Percentiles rank a stretch among this genome's conserved stretches.
Evolutionary conservation across 2,329 filamentous ascomycete genomes (phyloP).

Genomic region (Coniochaeta hoffmannii): DNA sequence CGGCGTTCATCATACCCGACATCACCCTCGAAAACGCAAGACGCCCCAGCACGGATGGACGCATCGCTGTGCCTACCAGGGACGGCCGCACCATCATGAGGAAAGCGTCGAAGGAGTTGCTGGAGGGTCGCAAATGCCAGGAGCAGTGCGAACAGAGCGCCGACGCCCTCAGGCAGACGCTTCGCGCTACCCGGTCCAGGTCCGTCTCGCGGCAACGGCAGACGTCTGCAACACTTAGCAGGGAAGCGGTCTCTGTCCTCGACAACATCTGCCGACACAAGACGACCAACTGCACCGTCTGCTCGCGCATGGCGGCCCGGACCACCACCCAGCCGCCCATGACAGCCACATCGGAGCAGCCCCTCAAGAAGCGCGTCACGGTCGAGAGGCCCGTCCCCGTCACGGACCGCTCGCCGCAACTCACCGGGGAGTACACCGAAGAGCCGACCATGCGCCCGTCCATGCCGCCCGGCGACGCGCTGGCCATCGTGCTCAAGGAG

Average conservation of each 20-base stretch:
- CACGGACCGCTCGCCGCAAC: constrained; percentile 49
- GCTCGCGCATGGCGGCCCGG: constrained; percentile 42
- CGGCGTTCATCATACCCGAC: constrained; percentile 50
- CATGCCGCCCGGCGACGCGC: constrained; percentile 62
- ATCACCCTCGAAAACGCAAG: constrained; percentile 34
- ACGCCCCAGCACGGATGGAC: background rate
- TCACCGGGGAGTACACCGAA: constrained; percentile 36
- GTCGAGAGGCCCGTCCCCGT: constrained; percentile 60
- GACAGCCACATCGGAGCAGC: background rate
- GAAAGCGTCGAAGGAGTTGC: background rate
- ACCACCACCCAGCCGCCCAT: constrained; percentile 9
- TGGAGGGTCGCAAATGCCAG: no score
- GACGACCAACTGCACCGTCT: constrained; percentile 50
- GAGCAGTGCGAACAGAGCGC: background rate
- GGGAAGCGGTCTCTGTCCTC: constrained; percentile 43
- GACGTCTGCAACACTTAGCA: constrained; percentile 42
- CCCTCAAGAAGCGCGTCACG: constrained; percentile 50
- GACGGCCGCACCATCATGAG: background rate
- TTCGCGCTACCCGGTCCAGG: background rate
- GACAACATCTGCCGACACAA: constrained; percentile 47
- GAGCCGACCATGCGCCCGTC: constrained; percentile 56
- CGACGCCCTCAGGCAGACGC: background rate
- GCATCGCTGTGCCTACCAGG: background rate
- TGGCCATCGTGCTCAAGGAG: constrained; percentile 77
- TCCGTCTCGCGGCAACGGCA: constrained; percentile 10